Conservation (phyloP, 2,329 filamentous ascomycete genomes). For the Neonectria hederae region DNA sequence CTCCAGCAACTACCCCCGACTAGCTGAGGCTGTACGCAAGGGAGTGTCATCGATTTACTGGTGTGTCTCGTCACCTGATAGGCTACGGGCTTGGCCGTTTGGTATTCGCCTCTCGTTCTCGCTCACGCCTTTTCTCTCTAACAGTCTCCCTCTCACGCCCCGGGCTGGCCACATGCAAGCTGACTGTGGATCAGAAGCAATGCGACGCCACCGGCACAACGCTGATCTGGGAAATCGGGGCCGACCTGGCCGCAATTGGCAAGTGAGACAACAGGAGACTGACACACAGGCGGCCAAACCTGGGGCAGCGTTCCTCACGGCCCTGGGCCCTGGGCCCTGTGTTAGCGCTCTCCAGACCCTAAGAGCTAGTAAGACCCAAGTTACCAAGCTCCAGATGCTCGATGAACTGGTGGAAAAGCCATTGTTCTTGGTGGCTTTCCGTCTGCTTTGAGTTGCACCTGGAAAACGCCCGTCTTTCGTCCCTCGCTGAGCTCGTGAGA, state of each 20-base stretch:
- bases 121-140: background rate
- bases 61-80: constrained; percentile 1
- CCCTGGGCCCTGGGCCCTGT: background rate
- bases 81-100: background rate
- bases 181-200: background rate
- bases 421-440: background rate
- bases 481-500: background rate
- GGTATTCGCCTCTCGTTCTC: background rate
- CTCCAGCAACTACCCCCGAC: constrained; percentile 3
- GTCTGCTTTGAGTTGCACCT: background rate
- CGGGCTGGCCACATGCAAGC: background rate
- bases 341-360: background rate
- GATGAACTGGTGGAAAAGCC: constrained; percentile 6
- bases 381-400: background rate
- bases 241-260: background rate
- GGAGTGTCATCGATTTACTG: constrained; percentile 18
- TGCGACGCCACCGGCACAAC: background rate
- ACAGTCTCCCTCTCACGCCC: background rate
- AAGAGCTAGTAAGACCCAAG: background rate
- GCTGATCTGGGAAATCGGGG: background rate
- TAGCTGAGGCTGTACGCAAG: constrained; percentile 5
- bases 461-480: background rate
- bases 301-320: constrained; percentile 1
- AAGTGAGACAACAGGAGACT: background rate
- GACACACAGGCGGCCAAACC: background rate